These are phyloP conservation scores for Plasmopara halstedii DNA, from an alignment of 352 stramenopile species.

Conservation along the genomic window DNA sequence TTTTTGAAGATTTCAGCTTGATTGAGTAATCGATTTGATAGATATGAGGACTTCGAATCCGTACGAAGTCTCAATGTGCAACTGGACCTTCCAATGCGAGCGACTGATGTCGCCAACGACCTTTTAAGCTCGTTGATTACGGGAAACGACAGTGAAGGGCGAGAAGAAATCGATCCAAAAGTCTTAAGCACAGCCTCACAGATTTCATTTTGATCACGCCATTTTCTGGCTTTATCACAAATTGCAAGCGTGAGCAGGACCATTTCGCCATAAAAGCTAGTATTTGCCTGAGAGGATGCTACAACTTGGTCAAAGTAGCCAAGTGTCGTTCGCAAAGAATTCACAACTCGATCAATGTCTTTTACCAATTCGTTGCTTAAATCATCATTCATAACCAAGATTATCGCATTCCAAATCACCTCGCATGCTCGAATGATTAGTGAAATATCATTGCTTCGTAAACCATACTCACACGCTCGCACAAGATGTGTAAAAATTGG, in stretches of 20 bases:
- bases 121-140: slow-evolving; percentile 50
- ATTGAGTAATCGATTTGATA: slow-evolving; percentile 33
- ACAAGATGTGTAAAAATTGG: slow-evolving; percentile 51
- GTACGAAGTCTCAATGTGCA: slow-evolving; percentile 6
- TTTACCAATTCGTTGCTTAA: no score
- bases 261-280: slow-evolving; percentile 42
- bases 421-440: slow-evolving; percentile 46
- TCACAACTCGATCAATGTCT: slow-evolving; percentile 16
- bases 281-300: neutral
- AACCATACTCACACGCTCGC: slow-evolving; percentile 31
- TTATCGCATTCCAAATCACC: slow-evolving; percentile 73
- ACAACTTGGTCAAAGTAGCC: slow-evolving; percentile 19
- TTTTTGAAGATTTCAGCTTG: slow-evolving; percentile 59
- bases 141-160: slow-evolving; percentile 8
- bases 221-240: slow-evolving; percentile 41
- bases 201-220: slow-evolving; percentile 31
- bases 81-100: slow-evolving; percentile 41
- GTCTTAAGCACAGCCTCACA: slow-evolving; percentile 25
- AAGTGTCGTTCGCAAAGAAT: slow-evolving; percentile 17
- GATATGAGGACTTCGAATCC: slow-evolving; percentile 24
- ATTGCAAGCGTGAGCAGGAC: slow-evolving; percentile 43
- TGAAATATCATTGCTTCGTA: slow-evolving; percentile 4
- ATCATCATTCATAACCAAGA: slow-evolving; percentile 24
- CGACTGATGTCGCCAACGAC: slow-evolving; percentile 40
- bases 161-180: slow-evolving; percentile 11